These are phyloP conservation scores for Phytophthora melonis DNA, from an alignment of 352 stramenopile genomes.

Conservation along the genomic window DNA sequence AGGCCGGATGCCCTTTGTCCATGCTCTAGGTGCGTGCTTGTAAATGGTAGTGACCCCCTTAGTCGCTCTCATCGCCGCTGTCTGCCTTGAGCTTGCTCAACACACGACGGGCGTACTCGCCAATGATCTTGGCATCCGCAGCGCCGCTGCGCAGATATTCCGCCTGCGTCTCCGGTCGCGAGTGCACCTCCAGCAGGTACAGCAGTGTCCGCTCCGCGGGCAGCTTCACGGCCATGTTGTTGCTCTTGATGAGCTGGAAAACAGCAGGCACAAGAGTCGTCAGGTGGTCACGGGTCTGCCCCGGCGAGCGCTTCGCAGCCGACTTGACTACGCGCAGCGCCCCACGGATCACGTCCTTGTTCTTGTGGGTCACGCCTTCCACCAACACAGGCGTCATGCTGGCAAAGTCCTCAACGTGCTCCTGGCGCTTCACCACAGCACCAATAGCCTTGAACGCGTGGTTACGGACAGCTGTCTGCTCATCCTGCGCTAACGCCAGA, in stretches of 20 bases:
- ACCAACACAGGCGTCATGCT: slow-evolving; percentile 70
- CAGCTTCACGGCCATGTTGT: slow-evolving; percentile 91
- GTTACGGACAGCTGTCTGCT: slow-evolving; percentile 71
- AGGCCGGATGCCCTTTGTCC: neutral
- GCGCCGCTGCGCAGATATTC: slow-evolving; percentile 71
- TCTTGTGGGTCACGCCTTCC: slow-evolving; percentile 67
- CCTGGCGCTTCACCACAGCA: slow-evolving; percentile 62
- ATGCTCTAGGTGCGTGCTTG: slow-evolving; percentile 14
- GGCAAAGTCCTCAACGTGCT: slow-evolving; percentile 34
- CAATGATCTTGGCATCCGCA: slow-evolving; percentile 85
- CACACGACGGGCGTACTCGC: slow-evolving; percentile 89
- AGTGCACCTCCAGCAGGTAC: slow-evolving; percentile 89
- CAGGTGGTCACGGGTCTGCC: slow-evolving; percentile 61
- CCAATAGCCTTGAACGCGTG: slow-evolving; percentile 65
- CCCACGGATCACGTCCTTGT: slow-evolving; percentile 85
- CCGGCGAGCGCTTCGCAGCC: slow-evolving; percentile 74
- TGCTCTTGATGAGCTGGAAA: slow-evolving; percentile 90
- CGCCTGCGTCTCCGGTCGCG: slow-evolving; percentile 79
- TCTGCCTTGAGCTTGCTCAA: slow-evolving; percentile 89
- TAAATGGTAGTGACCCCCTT: slow-evolving; percentile 23
- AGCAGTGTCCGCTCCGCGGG: slow-evolving; percentile 86
- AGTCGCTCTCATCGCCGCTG: slow-evolving; percentile 86
- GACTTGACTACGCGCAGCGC: slow-evolving; percentile 81
- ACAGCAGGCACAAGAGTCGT: slow-evolving; percentile 74
- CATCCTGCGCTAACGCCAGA: slow-evolving; percentile 58